Base-by-base conservation (phyloP, 306 rosid species). In the Cucurbita argyrosperma region DNA sequence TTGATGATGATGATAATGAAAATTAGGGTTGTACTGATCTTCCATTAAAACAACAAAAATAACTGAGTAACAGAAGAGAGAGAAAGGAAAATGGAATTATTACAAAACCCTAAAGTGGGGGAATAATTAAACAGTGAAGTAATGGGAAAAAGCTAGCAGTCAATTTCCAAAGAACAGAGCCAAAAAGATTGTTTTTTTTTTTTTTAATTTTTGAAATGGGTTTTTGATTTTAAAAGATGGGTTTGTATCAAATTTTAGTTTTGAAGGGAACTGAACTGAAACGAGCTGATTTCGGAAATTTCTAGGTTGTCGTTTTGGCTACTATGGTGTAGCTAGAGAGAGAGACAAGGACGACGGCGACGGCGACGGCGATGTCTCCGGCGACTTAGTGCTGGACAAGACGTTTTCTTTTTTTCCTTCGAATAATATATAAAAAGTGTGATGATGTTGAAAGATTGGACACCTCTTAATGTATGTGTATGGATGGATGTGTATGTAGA, bases 11-110 rank as follows among this genome's bases (percentile, higher is more conserved):
- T 90, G 86, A 62, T 89, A 79, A 71, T 83, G 89, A 53, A 88
- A 87, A 79, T 88, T 79, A 53, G 84, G 85, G 74, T 80, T 82
- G 74, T 90, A 87, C 71, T 63, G 30, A 38, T 79, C 90, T 79
- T 93, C 97, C 97, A 85, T 87, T 43, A 43, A 43, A 65, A 42
- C 3, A 6, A 58, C 5, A 26, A 26, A 26, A 58, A 58, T 11
- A 61, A 37, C 46, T 30, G 50, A 61, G 71, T 64, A 64, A 35
- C 71, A 64, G 30, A 42, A 64, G 51, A 42, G 16, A 40, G 50
- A 51, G 8, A n/a, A 64, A 39, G 19, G 71, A 26, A 42, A 65
- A 65, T 10, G 37, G 53, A 65, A 65, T 65, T 52, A 65, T 65
- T 65, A 65, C 51, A 65, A 68, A 68, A 68, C 54, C 73, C 73